These are phyloP conservation scores for Xylaria scruposa DNA, from an alignment of 495 filamentous ascomycete species.

Conservation along the genomic window DNA sequence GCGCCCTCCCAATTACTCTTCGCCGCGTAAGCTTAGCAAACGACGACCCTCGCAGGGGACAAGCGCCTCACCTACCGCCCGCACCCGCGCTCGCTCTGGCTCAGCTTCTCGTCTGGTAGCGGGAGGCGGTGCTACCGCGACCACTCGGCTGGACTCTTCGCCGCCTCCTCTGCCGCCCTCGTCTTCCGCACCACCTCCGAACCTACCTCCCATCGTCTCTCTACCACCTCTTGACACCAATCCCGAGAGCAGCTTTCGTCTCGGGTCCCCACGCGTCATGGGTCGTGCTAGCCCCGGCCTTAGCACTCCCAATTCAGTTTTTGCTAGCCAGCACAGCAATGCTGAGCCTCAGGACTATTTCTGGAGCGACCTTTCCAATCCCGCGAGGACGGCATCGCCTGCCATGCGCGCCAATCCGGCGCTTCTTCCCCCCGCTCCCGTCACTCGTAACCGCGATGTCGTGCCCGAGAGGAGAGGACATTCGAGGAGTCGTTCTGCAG, in stretches of 20 bases:
- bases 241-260: slow-evolving; percentile 31
- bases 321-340: slow-evolving; percentile 20
- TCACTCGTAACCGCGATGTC: slow-evolving; percentile 33
- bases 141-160: slow-evolving; percentile 29
- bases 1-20: slow-evolving; percentile 33
- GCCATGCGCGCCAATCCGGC: slow-evolving; percentile 28
- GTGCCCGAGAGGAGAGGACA: slow-evolving; percentile 49
- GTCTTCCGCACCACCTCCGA: slow-evolving; percentile 41
- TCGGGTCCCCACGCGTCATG: slow-evolving; percentile 27
- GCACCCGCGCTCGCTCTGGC: slow-evolving; percentile 12
- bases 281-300: slow-evolving; percentile 29
- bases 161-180: slow-evolving; percentile 41
- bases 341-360: slow-evolving; percentile 32
- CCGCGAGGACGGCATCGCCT: slow-evolving; percentile 22
- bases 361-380: slow-evolving; percentile 31
- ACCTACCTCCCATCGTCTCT: slow-evolving; percentile 38
- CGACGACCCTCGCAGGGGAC: slow-evolving; percentile 32
- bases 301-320: slow-evolving; percentile 24
- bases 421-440: slow-evolving; percentile 34
- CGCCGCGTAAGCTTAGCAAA: slow-evolving; percentile 34
- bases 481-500: slow-evolving; percentile 56
- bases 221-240: slow-evolving; percentile 36
- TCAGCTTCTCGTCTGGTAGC: slow-evolving; percentile 1
- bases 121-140: slow-evolving; percentile 9
- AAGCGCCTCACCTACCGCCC: slow-evolving; percentile 28